Conservation (phyloP, 2,329 filamentous ascomycete genomes). For the Fusarium pseudoanthophilum region DNA sequence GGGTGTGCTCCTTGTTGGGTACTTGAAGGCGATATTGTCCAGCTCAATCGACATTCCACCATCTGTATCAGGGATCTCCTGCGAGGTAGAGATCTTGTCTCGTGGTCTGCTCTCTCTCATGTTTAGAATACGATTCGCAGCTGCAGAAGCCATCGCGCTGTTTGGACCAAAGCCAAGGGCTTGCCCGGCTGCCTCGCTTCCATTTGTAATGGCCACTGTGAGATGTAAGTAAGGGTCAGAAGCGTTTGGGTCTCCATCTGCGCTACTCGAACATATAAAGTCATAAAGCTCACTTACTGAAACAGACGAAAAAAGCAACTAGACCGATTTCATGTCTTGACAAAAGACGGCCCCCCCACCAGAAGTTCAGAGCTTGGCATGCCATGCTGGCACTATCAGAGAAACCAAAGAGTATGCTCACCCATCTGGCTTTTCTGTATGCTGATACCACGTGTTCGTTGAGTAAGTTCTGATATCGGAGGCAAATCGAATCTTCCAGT, state of each 20-base stretch:
- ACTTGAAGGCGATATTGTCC: conserved; percentile 67
- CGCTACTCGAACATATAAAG: neutral
- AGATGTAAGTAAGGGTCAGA: conserved; percentile 3
- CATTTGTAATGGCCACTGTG: conserved; percentile 69
- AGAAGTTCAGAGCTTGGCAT: conserved; percentile 72
- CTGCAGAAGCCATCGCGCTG: conserved; percentile 67
- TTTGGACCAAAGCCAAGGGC: conserved; percentile 74
- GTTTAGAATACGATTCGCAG: conserved; percentile 68
- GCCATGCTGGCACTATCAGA: conserved; percentile 74
- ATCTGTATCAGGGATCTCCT: conserved; percentile 56
- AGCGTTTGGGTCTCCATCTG: neutral
- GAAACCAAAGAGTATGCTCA: conserved; percentile 73
- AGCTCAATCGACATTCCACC: conserved; percentile 68
- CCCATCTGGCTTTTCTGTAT: conserved; percentile 69
- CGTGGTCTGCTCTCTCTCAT: conserved; percentile 57
- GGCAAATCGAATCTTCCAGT: conserved; percentile 72
- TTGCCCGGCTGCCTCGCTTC: conserved; percentile 58
- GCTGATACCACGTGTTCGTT: conserved; percentile 67
- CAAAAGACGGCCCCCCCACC: conserved; percentile 72
- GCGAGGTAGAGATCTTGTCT: conserved; percentile 46
- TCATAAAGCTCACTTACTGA: conserved; percentile 50
- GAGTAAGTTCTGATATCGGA: conserved; percentile 70
- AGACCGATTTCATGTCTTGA: conserved; percentile 59
- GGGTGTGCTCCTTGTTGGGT: conserved; percentile 66
- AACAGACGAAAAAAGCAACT: conserved; percentile 65